A percentile compares a stretch with the other conserved stretches of the same genome.
Evolutionary conservation across 148 eudicot species (phyloP).

Genomic region (Rhododendron ferrugineum): DNA sequence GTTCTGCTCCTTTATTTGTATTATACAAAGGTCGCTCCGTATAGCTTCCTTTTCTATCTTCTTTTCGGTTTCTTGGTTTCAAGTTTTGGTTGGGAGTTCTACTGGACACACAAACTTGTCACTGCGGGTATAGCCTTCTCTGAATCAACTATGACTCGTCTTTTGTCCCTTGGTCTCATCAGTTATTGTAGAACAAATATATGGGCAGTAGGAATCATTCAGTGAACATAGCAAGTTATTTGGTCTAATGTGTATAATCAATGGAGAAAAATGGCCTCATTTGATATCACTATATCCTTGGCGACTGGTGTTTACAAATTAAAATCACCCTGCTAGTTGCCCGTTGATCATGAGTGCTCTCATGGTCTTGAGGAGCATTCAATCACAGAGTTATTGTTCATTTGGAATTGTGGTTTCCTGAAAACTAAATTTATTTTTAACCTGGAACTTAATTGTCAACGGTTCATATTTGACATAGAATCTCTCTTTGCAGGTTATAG

Average conservation of each 20-base stretch:
- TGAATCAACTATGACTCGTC: not conserved
- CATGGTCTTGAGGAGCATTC: not conserved
- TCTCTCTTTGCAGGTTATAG: conserved; percentile 59
- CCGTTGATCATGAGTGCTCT: not conserved
- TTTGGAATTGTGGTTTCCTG: not conserved
- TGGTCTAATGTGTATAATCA: not conserved
- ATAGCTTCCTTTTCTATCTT: not conserved
- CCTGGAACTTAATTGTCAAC: not conserved
- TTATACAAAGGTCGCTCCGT: not conserved
- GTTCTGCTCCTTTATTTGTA: not conserved
- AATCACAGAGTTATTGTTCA: not conserved
- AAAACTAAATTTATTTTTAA: not conserved
- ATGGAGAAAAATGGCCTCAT: not conserved
- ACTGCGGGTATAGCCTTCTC: not conserved
- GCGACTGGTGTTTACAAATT: not conserved
- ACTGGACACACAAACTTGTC: not conserved
- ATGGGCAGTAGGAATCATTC: not conserved
- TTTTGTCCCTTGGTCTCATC: not conserved
- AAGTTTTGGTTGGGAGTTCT: not conserved
- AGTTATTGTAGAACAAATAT: not conserved
- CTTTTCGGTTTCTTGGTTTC: not conserved
- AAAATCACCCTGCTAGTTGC: not conserved
- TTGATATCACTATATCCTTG: not conserved
- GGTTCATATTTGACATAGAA: conserved; percentile 1
- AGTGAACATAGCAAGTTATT: not conserved